Base-by-base conservation (phyloP, 352 stramenopile species). In the Globisporangium abappressorium region DNA sequence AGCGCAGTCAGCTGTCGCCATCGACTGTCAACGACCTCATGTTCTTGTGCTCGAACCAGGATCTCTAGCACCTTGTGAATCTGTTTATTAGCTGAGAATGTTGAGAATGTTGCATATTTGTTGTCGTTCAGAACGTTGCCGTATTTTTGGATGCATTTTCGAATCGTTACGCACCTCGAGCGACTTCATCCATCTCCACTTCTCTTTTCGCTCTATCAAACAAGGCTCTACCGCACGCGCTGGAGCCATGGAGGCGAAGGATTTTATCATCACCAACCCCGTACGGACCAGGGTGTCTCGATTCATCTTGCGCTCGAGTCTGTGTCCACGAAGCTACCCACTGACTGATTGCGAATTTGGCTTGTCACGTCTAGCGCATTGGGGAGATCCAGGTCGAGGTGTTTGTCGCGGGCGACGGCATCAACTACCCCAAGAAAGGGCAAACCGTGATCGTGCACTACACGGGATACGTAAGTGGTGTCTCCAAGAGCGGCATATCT, bases 371-470 rank as follows among this genome's bases (percentile, higher is more conserved):
- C 4, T 22, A 91, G 83, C 84, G 80, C 30, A 64, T 75, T 49
- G 80, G 86, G 6, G 82, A 95, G 63, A 89, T 97, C 33, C 85
- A 92, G 65, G 85, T 97, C 9, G 90, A 96, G 69, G 92, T 97
- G 15, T 95, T 96, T 68, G 81, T 93, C 9, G 90, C 89, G 1
- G 91, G 91, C n/a, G 89, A 97, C 73, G 90, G 90, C 5, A 84
- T 96, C 69, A 97, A 95, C 67, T 97, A 97, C 71, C 90, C 90
- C 14, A 91, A 84, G 49, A 93, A 92, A 68, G 90, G 90, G 8
- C 84, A 96, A 38, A 95, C 82, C 28, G 89, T 97, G 9, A 81
- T 92, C 14, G 76, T 97, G 20, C 90, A 97, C 76, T 97, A 97
- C 74, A 97, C 77, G 0, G 89, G 82, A 62, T 97, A 94, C 61